These are phyloP conservation scores for Diatrype stigma DNA, from an alignment of 2,329 filamentous ascomycete species.

Conservation along the genomic window DNA sequence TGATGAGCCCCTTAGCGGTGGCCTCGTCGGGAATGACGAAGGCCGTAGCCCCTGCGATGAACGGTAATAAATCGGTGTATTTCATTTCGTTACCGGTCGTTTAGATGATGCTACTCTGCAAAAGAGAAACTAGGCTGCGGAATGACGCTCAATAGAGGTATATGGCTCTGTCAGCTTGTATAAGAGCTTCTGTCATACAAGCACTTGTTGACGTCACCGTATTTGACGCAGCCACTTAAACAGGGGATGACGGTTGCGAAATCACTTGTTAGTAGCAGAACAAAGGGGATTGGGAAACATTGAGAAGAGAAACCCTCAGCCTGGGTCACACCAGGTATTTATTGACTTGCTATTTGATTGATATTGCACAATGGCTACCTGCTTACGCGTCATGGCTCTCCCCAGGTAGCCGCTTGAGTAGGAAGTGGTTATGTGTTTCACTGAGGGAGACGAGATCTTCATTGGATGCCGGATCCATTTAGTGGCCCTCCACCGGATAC, in stretches of 20 bases:
- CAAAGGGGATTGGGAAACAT: not conserved
- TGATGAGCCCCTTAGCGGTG: constrained; percentile 21
- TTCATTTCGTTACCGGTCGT: constrained; percentile 13
- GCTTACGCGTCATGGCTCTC: constrained; percentile 16
- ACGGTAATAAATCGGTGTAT: constrained; percentile 18
- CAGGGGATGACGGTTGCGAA: not conserved
- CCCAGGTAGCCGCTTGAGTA: not conserved
- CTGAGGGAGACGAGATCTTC: not conserved
- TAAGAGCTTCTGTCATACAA: not conserved
- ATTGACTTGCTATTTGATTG: not conserved
- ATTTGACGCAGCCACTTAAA: not conserved
- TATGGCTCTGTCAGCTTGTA: too few species aligned
- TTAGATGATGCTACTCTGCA: not conserved
- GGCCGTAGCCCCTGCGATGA: constrained; percentile 16
- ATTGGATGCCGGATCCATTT: not conserved
- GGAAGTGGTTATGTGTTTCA: not conserved
- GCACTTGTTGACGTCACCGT: not conserved
- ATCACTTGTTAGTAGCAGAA: not conserved
- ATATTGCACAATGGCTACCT: constrained; percentile 8
- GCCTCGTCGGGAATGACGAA: constrained; percentile 26
- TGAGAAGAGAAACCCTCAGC: not conserved
- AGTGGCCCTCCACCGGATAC: not conserved
- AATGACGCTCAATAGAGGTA: not conserved
- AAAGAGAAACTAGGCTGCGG: not conserved
- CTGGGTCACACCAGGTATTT: too few species aligned